Percentiles rank a stretch among this genome's conserved stretches.
Conservation (phyloP, 164 flowering plant genomes). For the Dillenia suffruticosa region DNA sequence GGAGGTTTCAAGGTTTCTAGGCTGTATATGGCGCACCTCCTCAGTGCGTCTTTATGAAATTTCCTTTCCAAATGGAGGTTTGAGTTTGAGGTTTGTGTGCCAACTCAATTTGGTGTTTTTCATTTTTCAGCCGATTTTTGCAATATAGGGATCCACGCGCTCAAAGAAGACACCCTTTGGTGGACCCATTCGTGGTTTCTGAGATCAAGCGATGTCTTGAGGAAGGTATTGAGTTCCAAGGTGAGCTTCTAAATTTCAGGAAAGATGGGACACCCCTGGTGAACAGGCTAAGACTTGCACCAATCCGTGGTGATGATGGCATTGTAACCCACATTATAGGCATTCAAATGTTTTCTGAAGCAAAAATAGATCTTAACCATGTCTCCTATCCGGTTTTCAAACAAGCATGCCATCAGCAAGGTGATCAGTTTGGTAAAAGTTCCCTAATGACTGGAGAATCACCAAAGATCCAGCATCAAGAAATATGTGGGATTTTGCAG, state of each 20-base stretch:
- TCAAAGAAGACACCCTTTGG: conserved; percentile 81
- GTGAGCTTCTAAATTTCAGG: conserved; percentile 78
- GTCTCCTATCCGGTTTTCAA: conserved; percentile 81
- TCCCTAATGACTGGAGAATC: conserved; percentile 25
- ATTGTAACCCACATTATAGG: conserved; percentile 74
- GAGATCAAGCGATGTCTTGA: conserved; percentile 79
- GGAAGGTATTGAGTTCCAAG: conserved; percentile 72
- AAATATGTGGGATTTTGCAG: conserved; percentile 61
- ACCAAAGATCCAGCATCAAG: conserved; percentile 20
- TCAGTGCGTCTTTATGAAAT: too few species aligned
- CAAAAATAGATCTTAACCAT: conserved; percentile 60
- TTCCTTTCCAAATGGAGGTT: too few species aligned
- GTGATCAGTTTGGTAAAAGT: conserved; percentile 26
- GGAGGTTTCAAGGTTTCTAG: too few species aligned
- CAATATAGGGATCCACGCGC: conserved; percentile 76
- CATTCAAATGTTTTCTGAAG: conserved; percentile 66
- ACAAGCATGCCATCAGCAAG: conserved; percentile 34
- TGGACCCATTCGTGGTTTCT: conserved; percentile 79
- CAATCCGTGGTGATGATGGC: conserved; percentile 74
- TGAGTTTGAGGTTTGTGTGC: background rate
- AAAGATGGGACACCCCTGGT: conserved; percentile 85
- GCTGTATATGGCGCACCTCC: too few species aligned
- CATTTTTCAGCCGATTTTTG: conserved; percentile 62
- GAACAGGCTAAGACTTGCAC: conserved; percentile 62
- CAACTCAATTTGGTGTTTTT: conserved; percentile 6